These are phyloP conservation scores for Poronia punctata DNA, from an alignment of 495 filamentous ascomycete genomes.

Conservation along the genomic window DNA sequence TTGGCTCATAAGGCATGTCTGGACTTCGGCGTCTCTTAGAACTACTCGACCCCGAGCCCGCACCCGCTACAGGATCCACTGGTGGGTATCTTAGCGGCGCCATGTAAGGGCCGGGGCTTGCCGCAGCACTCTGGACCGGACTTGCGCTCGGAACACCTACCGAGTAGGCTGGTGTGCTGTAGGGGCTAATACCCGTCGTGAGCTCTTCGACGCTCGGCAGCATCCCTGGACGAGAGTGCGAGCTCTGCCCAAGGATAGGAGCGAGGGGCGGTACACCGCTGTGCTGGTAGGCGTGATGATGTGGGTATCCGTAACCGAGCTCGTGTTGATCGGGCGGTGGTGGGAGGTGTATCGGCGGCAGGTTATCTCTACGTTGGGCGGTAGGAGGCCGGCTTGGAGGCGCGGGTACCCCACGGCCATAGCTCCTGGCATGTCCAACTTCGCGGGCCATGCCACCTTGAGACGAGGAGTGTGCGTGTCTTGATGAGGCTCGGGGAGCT, in stretches of 20 bases:
- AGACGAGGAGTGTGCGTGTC: slow-evolving; percentile 40
- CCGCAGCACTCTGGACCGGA: slow-evolving; percentile 29
- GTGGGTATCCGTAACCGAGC: slow-evolving; percentile 22
- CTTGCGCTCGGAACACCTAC: slow-evolving; percentile 28
- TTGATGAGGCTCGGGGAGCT: slow-evolving; percentile 28
- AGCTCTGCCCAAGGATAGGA: slow-evolving; percentile 33
- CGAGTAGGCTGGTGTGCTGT: slow-evolving; percentile 48
- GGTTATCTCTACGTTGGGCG: slow-evolving; percentile 39
- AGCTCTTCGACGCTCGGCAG: slow-evolving; percentile 49
- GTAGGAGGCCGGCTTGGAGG: slow-evolving; percentile 20
- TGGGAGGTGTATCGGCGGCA: slow-evolving; percentile 30
- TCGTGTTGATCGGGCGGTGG: slow-evolving; percentile 11
- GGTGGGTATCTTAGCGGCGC: slow-evolving; percentile 31
- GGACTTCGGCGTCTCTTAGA: slow-evolving; percentile 37
- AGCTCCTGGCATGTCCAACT: slow-evolving; percentile 25
- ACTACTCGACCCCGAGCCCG: neutral
- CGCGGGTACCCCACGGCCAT: slow-evolving; percentile 23
- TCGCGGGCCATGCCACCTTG: slow-evolving; percentile 40
- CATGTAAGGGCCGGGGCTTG: slow-evolving; percentile 37
- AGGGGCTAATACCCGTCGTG: slow-evolving; percentile 48
- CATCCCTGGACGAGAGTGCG: slow-evolving; percentile 25
- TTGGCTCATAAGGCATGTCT: slow-evolving; percentile 35
- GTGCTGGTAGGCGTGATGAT: slow-evolving; percentile 11
- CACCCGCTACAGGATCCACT: slow-evolving; percentile 17
- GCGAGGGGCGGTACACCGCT: slow-evolving; percentile 31